These are phyloP conservation scores for Trypanosoma melophagium DNA, from an alignment of 208 protist species.

Conservation along the genomic window DNA sequence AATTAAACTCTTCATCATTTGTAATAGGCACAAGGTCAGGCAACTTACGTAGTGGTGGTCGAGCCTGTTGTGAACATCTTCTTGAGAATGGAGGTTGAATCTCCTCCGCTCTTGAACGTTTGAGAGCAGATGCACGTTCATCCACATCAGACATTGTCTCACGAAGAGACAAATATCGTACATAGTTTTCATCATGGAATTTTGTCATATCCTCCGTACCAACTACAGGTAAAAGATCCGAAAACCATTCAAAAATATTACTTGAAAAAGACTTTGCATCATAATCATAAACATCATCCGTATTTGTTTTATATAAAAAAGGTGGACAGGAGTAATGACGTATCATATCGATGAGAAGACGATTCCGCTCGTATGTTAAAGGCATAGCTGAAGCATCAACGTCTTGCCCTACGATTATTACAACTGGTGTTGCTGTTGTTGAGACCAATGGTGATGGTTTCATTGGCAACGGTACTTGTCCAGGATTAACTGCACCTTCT, in stretches of 20 bases:
- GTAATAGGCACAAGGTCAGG: constrained; percentile 33
- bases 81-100: constrained; percentile 23
- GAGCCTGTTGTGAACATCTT: constrained; percentile 10
- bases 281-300: neutral
- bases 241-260: constrained; percentile 40
- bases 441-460: neutral
- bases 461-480: no score
- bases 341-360: constrained; percentile 39
- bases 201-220: constrained; percentile 37
- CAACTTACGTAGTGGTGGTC: constrained; percentile 11
- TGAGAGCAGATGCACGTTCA: constrained; percentile 20
- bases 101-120: constrained; percentile 24
- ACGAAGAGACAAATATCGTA: constrained; percentile 42
- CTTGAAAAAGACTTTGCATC: constrained; percentile 1
- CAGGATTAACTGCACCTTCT: no score
- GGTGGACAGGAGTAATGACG: constrained; percentile 40
- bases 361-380: constrained; percentile 39
- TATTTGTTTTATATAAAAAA: constrained; percentile 16
- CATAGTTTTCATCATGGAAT: constrained; percentile 43
- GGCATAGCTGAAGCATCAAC: constrained; percentile 42
- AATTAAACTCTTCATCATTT: constrained; percentile 33
- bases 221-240: constrained; percentile 28
- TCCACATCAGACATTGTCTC: constrained; percentile 48
- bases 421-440: constrained; percentile 25
- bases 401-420: constrained; percentile 37